Base-by-base conservation (phyloP, 164 flowering plant genomes). In the Nymphaea colorata region DNA sequence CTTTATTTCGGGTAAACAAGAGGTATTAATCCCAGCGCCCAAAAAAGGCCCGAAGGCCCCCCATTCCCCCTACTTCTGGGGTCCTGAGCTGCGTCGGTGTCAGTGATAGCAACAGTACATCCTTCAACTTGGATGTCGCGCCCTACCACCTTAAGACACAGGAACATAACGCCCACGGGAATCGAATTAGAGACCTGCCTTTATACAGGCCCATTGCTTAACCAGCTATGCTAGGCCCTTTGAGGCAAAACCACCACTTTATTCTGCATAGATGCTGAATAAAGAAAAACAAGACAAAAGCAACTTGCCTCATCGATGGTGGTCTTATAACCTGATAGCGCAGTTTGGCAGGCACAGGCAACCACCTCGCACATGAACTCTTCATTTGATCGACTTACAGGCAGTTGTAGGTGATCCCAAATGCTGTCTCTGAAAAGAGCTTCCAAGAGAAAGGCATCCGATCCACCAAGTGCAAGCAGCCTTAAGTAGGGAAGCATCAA, bases 361-460 rank as follows among this genome's bases (percentile, higher is more conserved):
- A 94, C 80, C 15, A 85, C 96, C 71, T 65, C 79, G 71, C 96
- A 89, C 75, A 93, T 83, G 41, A 89, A 82, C 77, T 88, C 96
- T 76, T 93, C 98, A 67, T 91, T 93, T 69, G 82, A 79, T 69
- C 78, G 89, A 74, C 98, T 93, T 7, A 93, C 75, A 43, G 98
- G 94, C 76, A 84, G 72, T 59, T 89, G 89, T 66, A 93, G 88
- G 76, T 83, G 87, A 62, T 85, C 90, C 98, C 97, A 94, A 59
- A 89, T 61, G 2, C 84, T 14, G 74, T 91, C 88, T 75, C 97
- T 87, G 76, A 94, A 94, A 61, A 94, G 79, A 62, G 95, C 86
- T 73, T 94, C 97, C 67, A 94, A 77, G 42, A 94, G 89, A 72
- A 94, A 94, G 62, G 98, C 96, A 81, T 94, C 97, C 3, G 88